Evolutionary conservation across 2,329 filamentous ascomycete species (phyloP).

Genomic region (Cladosporium sp.): DNA sequence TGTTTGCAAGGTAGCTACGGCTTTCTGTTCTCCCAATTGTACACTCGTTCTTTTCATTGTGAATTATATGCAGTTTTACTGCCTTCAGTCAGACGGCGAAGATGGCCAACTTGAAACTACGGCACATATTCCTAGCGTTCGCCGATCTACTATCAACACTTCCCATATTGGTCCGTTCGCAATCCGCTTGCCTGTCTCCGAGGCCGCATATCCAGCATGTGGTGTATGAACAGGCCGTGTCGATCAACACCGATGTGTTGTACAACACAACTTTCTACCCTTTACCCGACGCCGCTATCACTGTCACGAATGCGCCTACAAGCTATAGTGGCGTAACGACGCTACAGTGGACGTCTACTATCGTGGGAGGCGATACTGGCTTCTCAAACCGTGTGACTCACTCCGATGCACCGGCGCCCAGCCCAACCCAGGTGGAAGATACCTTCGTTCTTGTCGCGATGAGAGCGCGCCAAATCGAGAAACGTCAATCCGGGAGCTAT

Average conservation of each 20-base stretch:
- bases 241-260: slow-evolving; percentile 32
- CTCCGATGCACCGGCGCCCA: slow-evolving; percentile 3
- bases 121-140: not conserved
- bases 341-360: slow-evolving; percentile 30
- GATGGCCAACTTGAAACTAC: not conserved
- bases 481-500: slow-evolving; percentile 28
- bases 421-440: slow-evolving; percentile 22
- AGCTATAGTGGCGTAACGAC: slow-evolving; percentile 34
- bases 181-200: slow-evolving; percentile 1
- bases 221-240: slow-evolving; percentile 34
- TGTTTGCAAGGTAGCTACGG: not conserved
- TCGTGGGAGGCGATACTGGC: not conserved
- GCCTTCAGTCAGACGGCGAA: not conserved
- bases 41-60: not conserved
- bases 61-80: not conserved
- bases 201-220: not conserved
- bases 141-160: not conserved
- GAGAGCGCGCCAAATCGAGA: slow-evolving; percentile 20
- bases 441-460: slow-evolving; percentile 27
- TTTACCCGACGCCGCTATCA: slow-evolving; percentile 30
- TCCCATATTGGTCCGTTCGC: not conserved
- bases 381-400: not conserved
- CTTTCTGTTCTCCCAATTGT: not conserved
- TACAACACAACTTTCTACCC: slow-evolving; percentile 36
- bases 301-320: slow-evolving; percentile 36